These are phyloP conservation scores for Planoprotostelium fungivorum DNA, from an alignment of 78 protist species.

Conservation along the genomic window DNA sequence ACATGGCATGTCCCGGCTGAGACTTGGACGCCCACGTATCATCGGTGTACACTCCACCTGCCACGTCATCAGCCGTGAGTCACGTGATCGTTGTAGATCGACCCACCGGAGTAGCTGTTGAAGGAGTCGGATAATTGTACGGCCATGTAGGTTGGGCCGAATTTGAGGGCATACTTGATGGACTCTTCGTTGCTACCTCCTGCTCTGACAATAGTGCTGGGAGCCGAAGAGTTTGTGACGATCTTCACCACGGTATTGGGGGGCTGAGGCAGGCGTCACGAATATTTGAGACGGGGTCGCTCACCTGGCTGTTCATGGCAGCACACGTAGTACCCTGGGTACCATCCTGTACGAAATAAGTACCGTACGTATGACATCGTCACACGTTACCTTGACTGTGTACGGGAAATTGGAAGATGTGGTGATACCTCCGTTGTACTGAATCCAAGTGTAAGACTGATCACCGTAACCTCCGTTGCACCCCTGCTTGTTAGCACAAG, in stretches of 20 bases:
- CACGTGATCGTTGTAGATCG: not conserved
- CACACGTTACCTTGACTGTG: too few relatives aligned
- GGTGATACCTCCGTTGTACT: not conserved
- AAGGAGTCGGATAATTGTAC: not conserved
- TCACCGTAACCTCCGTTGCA: not conserved
- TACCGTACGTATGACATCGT: too few relatives aligned
- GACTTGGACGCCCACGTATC: not conserved
- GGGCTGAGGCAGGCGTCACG: too few relatives aligned
- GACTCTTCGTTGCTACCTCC: not conserved
- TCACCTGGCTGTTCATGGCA: too few relatives aligned
- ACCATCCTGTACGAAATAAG: too few relatives aligned
- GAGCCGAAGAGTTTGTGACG: too few relatives aligned
- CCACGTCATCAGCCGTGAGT: not conserved
- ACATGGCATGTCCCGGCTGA: not conserved
- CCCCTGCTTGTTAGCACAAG: not conserved
- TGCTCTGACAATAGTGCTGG: not conserved
- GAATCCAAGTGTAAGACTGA: not conserved
- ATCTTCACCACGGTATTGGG: too few relatives aligned
- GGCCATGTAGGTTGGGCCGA: not conserved
- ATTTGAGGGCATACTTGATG: not conserved
- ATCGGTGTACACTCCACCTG: not conserved
- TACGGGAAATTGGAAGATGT: not conserved
- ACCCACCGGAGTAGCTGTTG: not conserved
- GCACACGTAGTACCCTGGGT: too few relatives aligned
- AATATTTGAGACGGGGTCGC: too few relatives aligned